These are phyloP conservation scores for Leptographium radiaticola DNA, from an alignment of 2,329 filamentous ascomycete genomes.

Conservation along the genomic window DNA sequence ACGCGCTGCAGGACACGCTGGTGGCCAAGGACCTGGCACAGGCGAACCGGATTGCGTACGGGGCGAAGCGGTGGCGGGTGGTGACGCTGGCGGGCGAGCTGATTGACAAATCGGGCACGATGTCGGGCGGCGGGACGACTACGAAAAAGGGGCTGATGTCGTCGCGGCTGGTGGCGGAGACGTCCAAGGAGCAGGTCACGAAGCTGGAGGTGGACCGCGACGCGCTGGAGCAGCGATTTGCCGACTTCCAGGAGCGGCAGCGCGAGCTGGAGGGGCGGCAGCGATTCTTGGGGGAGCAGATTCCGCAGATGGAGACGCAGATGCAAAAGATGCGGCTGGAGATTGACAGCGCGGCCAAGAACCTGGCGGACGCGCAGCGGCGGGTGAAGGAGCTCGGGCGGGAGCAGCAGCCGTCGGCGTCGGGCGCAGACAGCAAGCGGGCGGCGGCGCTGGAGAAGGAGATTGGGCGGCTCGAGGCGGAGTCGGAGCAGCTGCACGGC, in stretches of 20 bases:
- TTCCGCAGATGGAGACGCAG: conserved; percentile 76
- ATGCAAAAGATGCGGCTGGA: conserved; percentile 87
- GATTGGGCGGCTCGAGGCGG: conserved; percentile 59
- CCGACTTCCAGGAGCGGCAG: conserved; percentile 74
- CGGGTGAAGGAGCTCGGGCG: conserved; percentile 73
- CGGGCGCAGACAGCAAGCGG: conserved; percentile 54
- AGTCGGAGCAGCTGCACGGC: conserved; percentile 64
- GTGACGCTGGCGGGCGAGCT: conserved; percentile 91
- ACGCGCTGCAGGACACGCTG: conserved; percentile 86
- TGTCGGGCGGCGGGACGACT: conserved; percentile 90
- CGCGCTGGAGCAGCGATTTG: conserved; percentile 66
- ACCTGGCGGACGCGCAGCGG: conserved; percentile 70
- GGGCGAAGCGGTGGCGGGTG: conserved; percentile 85
- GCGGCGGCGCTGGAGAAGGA: conserved; percentile 63
- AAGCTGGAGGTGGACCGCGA: conserved; percentile 85
- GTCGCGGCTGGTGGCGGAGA: conserved; percentile 80
- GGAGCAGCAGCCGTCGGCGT: conserved; percentile 68
- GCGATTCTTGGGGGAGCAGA: conserved; percentile 58
- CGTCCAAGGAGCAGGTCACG: conserved; percentile 73
- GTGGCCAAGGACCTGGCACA: conserved; percentile 90
- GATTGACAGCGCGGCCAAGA: conserved; percentile 72
- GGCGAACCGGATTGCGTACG: conserved; percentile 93
- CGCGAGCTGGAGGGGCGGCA: conserved; percentile 64
- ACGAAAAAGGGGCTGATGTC: conserved; percentile 94
- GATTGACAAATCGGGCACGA: conserved; percentile 96